phyloP scores from a whole-genome alignment of 768 basidiomycete genomes.

The Mycena maculata region DNA sequence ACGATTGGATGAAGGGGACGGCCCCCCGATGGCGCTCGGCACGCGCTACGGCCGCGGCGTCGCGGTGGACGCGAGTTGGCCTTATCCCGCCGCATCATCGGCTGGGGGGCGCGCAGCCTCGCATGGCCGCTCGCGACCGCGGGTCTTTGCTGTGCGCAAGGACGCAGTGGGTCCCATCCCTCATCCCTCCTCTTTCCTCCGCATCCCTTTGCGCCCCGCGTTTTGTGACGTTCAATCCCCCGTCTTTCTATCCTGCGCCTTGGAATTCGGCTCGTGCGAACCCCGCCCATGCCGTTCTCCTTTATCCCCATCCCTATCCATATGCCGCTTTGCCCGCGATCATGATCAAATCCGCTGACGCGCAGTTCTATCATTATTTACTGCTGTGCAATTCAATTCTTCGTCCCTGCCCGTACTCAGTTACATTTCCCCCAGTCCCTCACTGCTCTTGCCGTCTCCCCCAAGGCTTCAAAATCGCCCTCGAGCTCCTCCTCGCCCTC shows the following conservation, averaged over 20 bases:
- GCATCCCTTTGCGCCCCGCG: background rate
- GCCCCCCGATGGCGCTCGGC: conserved; percentile 20
- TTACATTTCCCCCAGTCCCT: too few species aligned
- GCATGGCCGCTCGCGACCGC: conserved; percentile 17
- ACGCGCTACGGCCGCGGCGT: conserved; percentile 22
- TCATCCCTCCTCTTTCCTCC: background rate
- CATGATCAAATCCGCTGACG: too few species aligned
- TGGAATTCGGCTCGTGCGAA: too few species aligned
- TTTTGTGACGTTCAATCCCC: too few species aligned
- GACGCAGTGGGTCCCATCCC: conserved; percentile 5
- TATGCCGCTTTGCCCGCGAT: too few species aligned
- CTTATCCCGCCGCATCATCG: conserved; percentile 17
- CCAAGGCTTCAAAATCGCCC: conserved; percentile 24
- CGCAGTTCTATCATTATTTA: too few species aligned
- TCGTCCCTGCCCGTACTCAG: too few species aligned
- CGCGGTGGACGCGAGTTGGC: conserved; percentile 23
- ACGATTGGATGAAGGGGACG: too few species aligned
- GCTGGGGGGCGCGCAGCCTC: conserved; percentile 22
- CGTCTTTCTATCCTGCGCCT: too few species aligned
- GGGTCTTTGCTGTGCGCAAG: conserved; percentile 17
- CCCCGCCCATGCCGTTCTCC: too few species aligned
- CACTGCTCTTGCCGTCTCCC: conserved; percentile 10
- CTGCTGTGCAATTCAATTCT: too few species aligned
- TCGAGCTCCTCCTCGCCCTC: conserved; percentile 12
- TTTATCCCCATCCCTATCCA: too few species aligned